These are phyloP conservation scores for Arachnopeziza araneosa DNA, from an alignment of 2,329 filamentous ascomycete species.

Conservation along the genomic window DNA sequence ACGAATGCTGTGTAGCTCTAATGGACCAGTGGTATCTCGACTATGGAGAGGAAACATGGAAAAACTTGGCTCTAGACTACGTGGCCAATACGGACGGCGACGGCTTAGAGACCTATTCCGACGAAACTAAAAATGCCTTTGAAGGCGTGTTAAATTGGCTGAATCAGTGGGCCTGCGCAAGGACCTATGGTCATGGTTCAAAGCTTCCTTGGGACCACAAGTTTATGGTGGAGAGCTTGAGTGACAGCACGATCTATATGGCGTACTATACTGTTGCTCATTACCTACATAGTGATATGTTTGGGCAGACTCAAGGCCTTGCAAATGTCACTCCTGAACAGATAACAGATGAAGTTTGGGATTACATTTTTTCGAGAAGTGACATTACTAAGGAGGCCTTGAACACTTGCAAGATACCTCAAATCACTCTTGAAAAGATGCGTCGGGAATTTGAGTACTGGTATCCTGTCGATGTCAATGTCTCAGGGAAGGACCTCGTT, in stretches of 20 bases:
- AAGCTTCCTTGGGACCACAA: constrained; percentile 90
- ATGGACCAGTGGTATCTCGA: constrained; percentile 98
- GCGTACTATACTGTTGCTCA: constrained; percentile 66
- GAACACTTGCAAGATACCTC: constrained; percentile 62
- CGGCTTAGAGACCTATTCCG: constrained; percentile 73
- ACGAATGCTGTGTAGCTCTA: constrained; percentile 88
- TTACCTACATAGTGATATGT: constrained; percentile 77
- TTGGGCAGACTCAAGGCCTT: constrained; percentile 65
- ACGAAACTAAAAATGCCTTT: constrained; percentile 73
- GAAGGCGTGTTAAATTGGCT: constrained; percentile 87
- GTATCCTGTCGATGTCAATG: too few relatives aligned
- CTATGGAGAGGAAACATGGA: constrained; percentile 90
- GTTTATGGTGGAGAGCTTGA: constrained; percentile 88
- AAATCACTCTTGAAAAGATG: constrained; percentile 71
- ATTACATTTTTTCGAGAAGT: constrained; percentile 82
- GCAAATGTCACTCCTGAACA: constrained; percentile 71
- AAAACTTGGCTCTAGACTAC: constrained; percentile 65
- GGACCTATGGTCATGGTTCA: constrained; percentile 87
- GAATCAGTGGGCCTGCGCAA: constrained; percentile 89
- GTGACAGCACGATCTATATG: constrained; percentile 91
- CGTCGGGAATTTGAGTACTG: constrained; percentile 85
- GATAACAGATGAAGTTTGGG: constrained; percentile 94
- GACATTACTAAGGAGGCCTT: constrained; percentile 62
- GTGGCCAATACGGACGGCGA: constrained; percentile 62
- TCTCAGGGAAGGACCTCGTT: too few relatives aligned